These are phyloP conservation scores for Dictyostelium capitatum DNA, from an alignment of 78 protist species.

Conservation along the genomic window DNA sequence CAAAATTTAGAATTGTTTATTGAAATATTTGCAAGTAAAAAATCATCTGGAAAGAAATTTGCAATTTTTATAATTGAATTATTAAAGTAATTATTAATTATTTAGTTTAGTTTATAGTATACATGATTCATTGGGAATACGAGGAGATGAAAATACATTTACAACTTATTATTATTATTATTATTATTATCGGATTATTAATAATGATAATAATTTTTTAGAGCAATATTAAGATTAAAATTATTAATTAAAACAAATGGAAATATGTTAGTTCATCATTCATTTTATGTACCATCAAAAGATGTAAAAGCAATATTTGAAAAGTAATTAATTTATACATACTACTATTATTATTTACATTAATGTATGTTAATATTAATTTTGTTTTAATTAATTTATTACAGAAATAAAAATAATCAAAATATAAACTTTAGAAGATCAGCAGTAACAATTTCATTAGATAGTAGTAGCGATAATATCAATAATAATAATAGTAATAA, in stretches of 20 bases:
- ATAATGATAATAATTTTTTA: too few relatives aligned
- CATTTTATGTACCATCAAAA: conserved; percentile 72
- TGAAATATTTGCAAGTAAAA: conserved; percentile 40
- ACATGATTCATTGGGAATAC: too few relatives aligned
- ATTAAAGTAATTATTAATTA: conserved; percentile 21
- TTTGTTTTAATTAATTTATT: background rate
- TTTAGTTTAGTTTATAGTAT: too few relatives aligned
- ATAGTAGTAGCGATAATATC: background rate
- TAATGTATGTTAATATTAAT: background rate
- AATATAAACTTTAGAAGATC: background rate
- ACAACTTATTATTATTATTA: background rate
- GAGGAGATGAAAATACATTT: too few relatives aligned
- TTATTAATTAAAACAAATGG: conserved; percentile 67
- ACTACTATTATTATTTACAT: too few relatives aligned
- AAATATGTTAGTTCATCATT: conserved; percentile 67
- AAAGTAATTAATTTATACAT: background rate
- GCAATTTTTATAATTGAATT: conserved; percentile 26
- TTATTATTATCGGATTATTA: too few relatives aligned
- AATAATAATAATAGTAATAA: background rate
- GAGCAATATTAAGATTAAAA: conserved; percentile 56
- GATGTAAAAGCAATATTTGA: conserved; percentile 28
- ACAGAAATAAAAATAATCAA: background rate
- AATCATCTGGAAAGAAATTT: background rate
- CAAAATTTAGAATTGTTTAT: conserved; percentile 41
- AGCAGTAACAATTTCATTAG: background rate